Percentiles rank a stretch among this genome's conserved stretches.
Conservation (phyloP, 192 early-diverging fungal species). For the Coemansia furcata region DNA sequence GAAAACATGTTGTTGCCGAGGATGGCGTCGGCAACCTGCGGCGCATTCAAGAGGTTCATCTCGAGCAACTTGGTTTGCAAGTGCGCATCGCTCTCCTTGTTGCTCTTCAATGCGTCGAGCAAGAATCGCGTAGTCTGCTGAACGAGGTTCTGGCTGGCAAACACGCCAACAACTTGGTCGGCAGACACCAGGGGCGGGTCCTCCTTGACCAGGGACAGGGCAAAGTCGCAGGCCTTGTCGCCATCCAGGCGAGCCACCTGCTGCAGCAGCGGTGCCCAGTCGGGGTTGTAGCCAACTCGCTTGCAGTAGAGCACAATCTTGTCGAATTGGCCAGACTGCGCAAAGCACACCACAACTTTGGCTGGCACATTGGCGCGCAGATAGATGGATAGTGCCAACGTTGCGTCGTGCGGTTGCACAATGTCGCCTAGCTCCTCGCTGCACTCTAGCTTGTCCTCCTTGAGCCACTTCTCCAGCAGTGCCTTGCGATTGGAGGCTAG, state of each 20-base stretch:
- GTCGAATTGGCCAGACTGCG: constrained; percentile 91
- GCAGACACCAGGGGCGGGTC: constrained; percentile 72
- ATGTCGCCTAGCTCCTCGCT: constrained; percentile 98
- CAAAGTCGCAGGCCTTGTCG: constrained; percentile 94
- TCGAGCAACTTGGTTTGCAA: constrained; percentile 95
- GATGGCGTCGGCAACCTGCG: constrained; percentile 98
- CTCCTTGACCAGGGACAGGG: constrained; percentile 80
- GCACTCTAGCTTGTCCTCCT: constrained; percentile 98
- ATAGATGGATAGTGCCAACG: constrained; percentile 93
- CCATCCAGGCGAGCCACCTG: constrained; percentile 87
- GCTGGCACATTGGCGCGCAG: constrained; percentile 89
- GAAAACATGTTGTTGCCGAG: constrained; percentile 93
- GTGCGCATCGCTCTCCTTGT: constrained; percentile 85
- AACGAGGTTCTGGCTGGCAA: constrained; percentile 86
- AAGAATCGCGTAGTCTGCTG: constrained; percentile 97
- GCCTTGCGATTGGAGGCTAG: constrained; percentile 87
- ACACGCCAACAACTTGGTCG: constrained; percentile 93
- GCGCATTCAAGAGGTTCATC: constrained; percentile 96
- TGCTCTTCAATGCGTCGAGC: constrained; percentile 92
- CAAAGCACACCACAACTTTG: constrained; percentile 96
- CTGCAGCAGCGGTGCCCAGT: constrained; percentile 87
- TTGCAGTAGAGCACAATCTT: constrained; percentile 96
- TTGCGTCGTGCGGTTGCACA: constrained; percentile 86
- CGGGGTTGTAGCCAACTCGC: constrained; percentile 90
- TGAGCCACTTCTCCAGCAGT: constrained; percentile 96